These are phyloP conservation scores for Chaetoceros tenuissimus DNA, from an alignment of 108 stramenopile species.

Conservation along the genomic window DNA sequence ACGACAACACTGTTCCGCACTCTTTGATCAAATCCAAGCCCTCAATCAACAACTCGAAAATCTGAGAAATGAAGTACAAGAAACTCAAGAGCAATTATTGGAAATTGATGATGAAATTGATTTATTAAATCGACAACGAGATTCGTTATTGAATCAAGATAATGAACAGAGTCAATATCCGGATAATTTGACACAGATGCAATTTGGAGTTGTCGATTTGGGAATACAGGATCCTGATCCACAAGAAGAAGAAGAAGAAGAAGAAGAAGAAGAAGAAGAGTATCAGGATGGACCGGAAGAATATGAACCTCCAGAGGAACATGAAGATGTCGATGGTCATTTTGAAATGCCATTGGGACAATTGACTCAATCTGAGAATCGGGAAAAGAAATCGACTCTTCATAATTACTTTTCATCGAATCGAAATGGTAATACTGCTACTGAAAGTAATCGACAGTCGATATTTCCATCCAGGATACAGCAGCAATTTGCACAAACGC, in stretches of 20 bases:
- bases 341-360: neutral
- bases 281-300: neutral
- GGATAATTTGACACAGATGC: neutral
- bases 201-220: slow-evolving; percentile 4
- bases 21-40: neutral
- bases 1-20: neutral
- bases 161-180: neutral
- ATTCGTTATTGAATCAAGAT: neutral
- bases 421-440: neutral
- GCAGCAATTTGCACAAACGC: neutral
- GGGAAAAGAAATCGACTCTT: slow-evolving; percentile 14
- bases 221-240: neutral
- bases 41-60: neutral
- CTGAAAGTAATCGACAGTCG: too few species aligned
- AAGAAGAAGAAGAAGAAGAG: neutral
- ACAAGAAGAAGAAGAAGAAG: neutral
- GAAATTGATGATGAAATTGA: slow-evolving; percentile 4
- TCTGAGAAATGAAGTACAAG: neutral
- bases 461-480: neutral
- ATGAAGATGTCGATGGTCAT: slow-evolving; percentile 6
- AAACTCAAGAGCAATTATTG: slow-evolving; percentile 1
- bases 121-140: neutral
- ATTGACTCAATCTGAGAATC: neutral
- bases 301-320: slow-evolving; percentile 1
- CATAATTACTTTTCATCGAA: neutral